Conservation (phyloP, 345 rosid genomes). For the Camelina neglecta region DNA sequence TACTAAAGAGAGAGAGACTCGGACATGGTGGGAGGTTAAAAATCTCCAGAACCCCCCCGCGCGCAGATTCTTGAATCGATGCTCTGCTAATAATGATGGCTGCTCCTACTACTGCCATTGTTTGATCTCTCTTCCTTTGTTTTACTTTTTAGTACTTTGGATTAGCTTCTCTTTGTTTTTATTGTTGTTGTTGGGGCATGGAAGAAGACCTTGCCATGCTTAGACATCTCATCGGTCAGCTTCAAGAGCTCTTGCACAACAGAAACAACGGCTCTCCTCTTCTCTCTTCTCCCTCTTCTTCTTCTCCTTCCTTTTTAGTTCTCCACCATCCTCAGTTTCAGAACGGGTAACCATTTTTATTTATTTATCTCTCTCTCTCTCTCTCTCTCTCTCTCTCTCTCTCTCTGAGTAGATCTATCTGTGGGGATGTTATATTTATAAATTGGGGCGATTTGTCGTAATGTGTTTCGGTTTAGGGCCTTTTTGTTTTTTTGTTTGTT, state of each 20-base stretch:
- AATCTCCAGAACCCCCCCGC: background rate
- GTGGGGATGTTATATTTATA: background rate
- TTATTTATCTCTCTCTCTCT: too few relatives aligned
- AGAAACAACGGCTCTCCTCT: slow-evolving; percentile 64
- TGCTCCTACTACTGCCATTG: too few relatives aligned
- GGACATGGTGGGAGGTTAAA: slow-evolving; percentile 30
- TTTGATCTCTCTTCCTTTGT: too few relatives aligned
- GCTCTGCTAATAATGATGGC: too few relatives aligned
- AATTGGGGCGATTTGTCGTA: background rate
- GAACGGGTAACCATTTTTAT: slow-evolving; percentile 49
- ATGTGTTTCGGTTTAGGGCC: slow-evolving; percentile 24
- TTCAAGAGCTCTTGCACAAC: slow-evolving; percentile 71
- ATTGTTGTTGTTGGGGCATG: slow-evolving; percentile 59
- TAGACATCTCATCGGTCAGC: slow-evolving; percentile 95
- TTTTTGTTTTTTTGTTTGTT: background rate
- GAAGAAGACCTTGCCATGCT: slow-evolving; percentile 97
- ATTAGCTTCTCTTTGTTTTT: background rate
- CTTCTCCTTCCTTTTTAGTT: slow-evolving; percentile 41
- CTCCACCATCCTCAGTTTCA: slow-evolving; percentile 48
- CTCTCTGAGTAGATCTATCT: slow-evolving; percentile 31
- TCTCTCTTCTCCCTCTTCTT: slow-evolving; percentile 11
- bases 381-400: slow-evolving; percentile 20
- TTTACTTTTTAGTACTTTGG: too few relatives aligned
- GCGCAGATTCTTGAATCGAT: too few relatives aligned
- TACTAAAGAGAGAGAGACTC: slow-evolving; percentile 25